These are phyloP conservation scores for Naganishia kalamii DNA, from an alignment of 768 basidiomycete genomes.

Conservation along the genomic window DNA sequence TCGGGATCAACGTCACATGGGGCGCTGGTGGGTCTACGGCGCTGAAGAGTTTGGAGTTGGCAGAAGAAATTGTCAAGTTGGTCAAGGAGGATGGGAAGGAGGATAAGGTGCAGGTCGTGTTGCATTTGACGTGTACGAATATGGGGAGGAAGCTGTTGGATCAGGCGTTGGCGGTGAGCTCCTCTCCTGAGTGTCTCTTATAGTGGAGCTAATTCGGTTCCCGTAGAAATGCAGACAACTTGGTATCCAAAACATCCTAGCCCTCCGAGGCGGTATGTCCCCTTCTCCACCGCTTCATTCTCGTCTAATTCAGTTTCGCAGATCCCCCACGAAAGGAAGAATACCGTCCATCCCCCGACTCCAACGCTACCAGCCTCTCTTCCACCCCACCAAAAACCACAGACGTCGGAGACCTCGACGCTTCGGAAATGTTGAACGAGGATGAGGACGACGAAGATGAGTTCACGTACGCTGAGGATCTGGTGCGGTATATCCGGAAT, in stretches of 20 bases:
- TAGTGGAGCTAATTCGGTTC: too few relatives aligned
- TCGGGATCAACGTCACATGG: conserved; percentile 88
- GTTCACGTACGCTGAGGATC: conserved; percentile 76
- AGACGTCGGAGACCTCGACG: not conserved
- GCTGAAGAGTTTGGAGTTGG: conserved; percentile 79
- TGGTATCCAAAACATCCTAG: conserved; percentile 83
- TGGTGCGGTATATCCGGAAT: conserved; percentile 87
- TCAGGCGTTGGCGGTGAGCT: conserved; percentile 38
- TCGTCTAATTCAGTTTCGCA: conserved; percentile 39
- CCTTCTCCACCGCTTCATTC: not conserved
- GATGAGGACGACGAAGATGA: conserved; percentile 34
- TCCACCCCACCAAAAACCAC: not conserved
- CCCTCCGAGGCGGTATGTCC: conserved; percentile 77
- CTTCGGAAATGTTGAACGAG: conserved; percentile 3
- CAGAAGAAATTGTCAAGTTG: conserved; percentile 48
- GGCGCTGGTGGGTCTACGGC: conserved; percentile 91
- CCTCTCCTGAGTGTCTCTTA: too few relatives aligned
- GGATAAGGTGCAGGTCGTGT: conserved; percentile 40
- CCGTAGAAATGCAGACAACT: conserved; percentile 67
- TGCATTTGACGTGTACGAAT: conserved; percentile 47
- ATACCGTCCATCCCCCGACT: conserved; percentile 80
- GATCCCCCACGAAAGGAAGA: conserved; percentile 92
- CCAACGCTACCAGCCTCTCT: conserved; percentile 35
- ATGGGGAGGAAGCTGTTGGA: conserved; percentile 46
- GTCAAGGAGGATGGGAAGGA: conserved; percentile 18